These are phyloP conservation scores for Colletotrichum sp. DNA, from an alignment of 2,329 filamentous ascomycete species.

Conservation along the genomic window DNA sequence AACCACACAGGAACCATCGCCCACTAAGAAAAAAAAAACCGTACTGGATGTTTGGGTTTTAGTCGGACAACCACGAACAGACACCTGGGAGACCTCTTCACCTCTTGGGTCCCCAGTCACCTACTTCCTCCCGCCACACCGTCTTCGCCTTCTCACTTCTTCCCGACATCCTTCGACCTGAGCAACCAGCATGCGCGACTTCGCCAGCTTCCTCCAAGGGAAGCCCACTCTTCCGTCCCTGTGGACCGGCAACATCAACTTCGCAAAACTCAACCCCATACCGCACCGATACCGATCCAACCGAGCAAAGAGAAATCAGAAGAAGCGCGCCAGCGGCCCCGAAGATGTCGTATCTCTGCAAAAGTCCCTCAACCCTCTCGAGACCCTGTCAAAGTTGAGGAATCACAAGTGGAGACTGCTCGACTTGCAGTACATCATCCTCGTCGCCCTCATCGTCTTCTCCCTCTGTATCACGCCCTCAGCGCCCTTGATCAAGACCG, in stretches of 20 bases:
- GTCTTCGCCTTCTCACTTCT: background rate
- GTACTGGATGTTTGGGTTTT: constrained; percentile 9
- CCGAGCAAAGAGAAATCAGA: constrained; percentile 43
- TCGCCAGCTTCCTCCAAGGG: constrained; percentile 38
- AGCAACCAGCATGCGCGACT: constrained; percentile 38
- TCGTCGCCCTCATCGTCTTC: constrained; percentile 79
- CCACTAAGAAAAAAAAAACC: background rate
- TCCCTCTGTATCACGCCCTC: constrained; percentile 83
- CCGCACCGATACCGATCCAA: constrained; percentile 44
- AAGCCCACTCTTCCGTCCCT: constrained; percentile 44
- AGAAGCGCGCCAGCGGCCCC: constrained; percentile 38
- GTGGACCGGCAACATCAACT: constrained; percentile 44
- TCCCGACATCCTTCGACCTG: background rate
- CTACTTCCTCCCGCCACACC: background rate
- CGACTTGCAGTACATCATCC: constrained; percentile 83
- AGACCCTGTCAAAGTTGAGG: constrained; percentile 78
- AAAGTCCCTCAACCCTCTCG: constrained; percentile 80
- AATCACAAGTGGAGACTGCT: constrained; percentile 81
- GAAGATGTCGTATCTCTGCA: constrained; percentile 77
- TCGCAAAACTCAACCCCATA: constrained; percentile 47
- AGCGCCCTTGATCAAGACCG: constrained; percentile 79
- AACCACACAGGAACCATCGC: background rate
- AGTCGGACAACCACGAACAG: constrained; percentile 2
- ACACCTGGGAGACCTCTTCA: background rate
- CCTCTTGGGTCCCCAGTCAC: background rate